These are phyloP conservation scores for Trifolium pratense DNA, from an alignment of 306 rosid genomes.

Conservation along the genomic window DNA sequence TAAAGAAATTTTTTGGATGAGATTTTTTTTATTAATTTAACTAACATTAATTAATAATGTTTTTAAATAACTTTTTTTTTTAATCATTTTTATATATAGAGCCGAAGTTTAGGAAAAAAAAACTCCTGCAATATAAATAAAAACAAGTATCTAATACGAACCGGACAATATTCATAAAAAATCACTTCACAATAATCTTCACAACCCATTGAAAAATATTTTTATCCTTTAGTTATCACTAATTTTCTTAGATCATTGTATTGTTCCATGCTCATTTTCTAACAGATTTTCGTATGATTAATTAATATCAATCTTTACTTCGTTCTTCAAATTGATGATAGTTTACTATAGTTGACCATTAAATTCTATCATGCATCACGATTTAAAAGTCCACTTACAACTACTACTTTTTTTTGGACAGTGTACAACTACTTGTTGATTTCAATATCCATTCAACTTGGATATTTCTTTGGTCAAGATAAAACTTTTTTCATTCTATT, in stretches of 20 bases:
- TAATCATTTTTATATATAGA: too few relatives aligned
- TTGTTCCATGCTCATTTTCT: neutral
- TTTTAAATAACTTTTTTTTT: neutral
- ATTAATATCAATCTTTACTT: neutral
- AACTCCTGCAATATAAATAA: too few relatives aligned
- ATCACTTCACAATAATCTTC: too few relatives aligned
- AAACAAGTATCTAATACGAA: too few relatives aligned
- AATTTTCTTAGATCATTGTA: neutral
- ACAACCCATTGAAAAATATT: neutral
- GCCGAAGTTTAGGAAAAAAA: too few relatives aligned
- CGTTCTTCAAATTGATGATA: slow-evolving; percentile 26
- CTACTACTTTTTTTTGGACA: neutral
- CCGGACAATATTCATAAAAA: too few relatives aligned
- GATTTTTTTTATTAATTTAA: too few relatives aligned
- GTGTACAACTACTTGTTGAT: neutral
- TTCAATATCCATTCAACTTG: slow-evolving; percentile 22
- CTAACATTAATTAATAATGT: neutral
- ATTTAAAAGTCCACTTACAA: slow-evolving; percentile 27
- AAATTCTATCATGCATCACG: slow-evolving; percentile 30
- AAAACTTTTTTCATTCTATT: too few relatives aligned
- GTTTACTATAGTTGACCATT: slow-evolving; percentile 35
- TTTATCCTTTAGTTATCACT: neutral
- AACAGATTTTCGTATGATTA: slow-evolving; percentile 9
- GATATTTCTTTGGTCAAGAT: neutral
- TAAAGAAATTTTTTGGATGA: too few relatives aligned